These are phyloP conservation scores for Tulasnella calospora DNA, from an alignment of 768 basidiomycete species.

Conservation along the genomic window DNA sequence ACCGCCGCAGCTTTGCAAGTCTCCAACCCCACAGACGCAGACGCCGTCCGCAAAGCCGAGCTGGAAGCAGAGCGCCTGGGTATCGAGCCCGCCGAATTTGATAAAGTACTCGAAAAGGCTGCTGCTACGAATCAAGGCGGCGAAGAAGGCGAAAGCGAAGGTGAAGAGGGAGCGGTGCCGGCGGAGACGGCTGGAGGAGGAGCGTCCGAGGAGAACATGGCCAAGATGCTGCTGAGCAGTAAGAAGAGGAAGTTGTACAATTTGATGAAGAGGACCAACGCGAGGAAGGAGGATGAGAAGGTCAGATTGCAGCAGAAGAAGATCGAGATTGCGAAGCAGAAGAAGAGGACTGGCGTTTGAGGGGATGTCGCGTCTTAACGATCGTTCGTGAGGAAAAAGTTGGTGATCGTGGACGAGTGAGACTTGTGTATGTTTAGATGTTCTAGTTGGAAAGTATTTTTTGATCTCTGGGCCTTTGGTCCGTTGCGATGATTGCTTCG, in stretches of 20 bases:
- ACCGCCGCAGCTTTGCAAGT: conserved; percentile 35
- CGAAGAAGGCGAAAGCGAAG: conserved; percentile 31
- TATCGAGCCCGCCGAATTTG: conserved; percentile 71
- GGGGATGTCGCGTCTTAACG: background rate
- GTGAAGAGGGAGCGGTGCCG: conserved; percentile 28
- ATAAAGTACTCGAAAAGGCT: conserved; percentile 62
- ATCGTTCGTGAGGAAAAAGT: too few relatives aligned
- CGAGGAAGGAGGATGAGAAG: conserved; percentile 75
- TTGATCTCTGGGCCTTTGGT: too few relatives aligned
- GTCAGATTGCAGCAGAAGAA: conserved; percentile 51
- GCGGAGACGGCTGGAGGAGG: conserved; percentile 32
- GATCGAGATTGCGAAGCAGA: conserved; percentile 51
- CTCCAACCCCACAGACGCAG: conserved; percentile 50
- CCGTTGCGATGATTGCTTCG: too few relatives aligned
- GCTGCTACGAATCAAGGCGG: conserved; percentile 20
- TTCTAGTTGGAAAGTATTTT: background rate
- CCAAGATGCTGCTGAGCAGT: conserved; percentile 97
- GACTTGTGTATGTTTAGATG: background rate
- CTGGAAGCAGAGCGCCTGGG: conserved; percentile 87
- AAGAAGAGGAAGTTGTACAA: conserved; percentile 90
- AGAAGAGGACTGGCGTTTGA: conserved; percentile 33
- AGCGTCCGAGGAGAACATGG: conserved; percentile 70
- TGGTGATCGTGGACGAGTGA: too few relatives aligned
- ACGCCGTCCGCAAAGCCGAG: conserved; percentile 78
- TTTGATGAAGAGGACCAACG: conserved; percentile 83